These are phyloP conservation scores for Sarocladium kiliense DNA, from an alignment of 2,329 filamentous ascomycete species.

Conservation along the genomic window DNA sequence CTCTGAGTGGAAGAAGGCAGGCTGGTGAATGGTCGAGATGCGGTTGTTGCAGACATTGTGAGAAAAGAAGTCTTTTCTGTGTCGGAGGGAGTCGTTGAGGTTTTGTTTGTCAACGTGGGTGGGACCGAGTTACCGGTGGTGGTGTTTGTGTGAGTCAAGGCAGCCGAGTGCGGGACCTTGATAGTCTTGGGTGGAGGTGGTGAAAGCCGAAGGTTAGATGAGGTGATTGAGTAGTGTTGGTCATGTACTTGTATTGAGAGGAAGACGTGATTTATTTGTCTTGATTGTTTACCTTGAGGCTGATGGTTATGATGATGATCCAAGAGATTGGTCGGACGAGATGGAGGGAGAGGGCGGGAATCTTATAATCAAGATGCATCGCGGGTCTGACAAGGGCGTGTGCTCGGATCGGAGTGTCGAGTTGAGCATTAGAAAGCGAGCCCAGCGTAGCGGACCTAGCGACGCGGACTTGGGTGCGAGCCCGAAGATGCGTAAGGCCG, in stretches of 20 bases:
- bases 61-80: slow-evolving; percentile 5
- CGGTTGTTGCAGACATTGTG: slow-evolving; percentile 26
- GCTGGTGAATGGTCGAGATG: slow-evolving; percentile 20
- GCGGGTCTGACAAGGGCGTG: slow-evolving; percentile 7
- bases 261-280: not conserved
- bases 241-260: not conserved
- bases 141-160: slow-evolving; percentile 9
- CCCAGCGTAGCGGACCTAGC: not conserved
- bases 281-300: not conserved
- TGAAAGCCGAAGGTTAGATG: not conserved
- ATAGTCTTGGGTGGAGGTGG: slow-evolving; percentile 6
- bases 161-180: slow-evolving; percentile 8
- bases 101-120: slow-evolving; percentile 9
- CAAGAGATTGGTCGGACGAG: not conserved
- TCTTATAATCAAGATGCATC: slow-evolving; percentile 7
- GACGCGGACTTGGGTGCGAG: slow-evolving; percentile 3
- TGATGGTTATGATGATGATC: slow-evolving; percentile 4
- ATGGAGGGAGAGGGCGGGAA: not conserved
- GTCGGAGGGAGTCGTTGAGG: not conserved
- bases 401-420: slow-evolving; percentile 6
- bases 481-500: slow-evolving; percentile 8
- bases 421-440: slow-evolving; percentile 6
- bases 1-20: slow-evolving; percentile 15
- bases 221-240: not conserved
- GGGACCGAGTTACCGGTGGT: not conserved